Conservation (phyloP, 148 eudicot genomes). For the Pharnaceum exiguum region DNA sequence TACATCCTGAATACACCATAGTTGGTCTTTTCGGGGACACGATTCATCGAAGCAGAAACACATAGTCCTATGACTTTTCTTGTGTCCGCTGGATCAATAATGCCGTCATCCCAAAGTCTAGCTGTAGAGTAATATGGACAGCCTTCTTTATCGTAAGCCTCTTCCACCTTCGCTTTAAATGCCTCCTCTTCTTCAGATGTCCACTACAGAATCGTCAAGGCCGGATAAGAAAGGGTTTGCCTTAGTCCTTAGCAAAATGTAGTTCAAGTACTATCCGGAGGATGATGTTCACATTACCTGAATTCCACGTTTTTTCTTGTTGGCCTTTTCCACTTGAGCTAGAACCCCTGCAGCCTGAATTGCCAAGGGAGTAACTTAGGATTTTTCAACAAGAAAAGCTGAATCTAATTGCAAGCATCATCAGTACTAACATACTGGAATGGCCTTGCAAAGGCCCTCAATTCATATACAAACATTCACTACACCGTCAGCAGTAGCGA, state of each 20-base stretch:
- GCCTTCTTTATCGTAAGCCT: constrained; percentile 79
- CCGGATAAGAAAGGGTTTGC: constrained; percentile 1
- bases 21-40: constrained; percentile 54
- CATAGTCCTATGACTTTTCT: constrained; percentile 73
- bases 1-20: constrained; percentile 97
- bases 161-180: constrained; percentile 71
- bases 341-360: constrained; percentile 97
- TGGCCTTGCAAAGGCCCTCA: no score
- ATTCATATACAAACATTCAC: no score
- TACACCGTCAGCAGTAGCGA: no score
- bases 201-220: constrained; percentile 51
- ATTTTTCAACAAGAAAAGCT: neutral
- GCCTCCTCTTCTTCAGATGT: constrained; percentile 74
- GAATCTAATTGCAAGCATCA: neutral
- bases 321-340: constrained; percentile 74
- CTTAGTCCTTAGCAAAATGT: neutral
- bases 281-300: constrained; percentile 33
- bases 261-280: neutral
- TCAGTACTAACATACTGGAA: no score
- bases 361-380: neutral
- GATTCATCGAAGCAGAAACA: constrained; percentile 68
- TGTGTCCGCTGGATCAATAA: constrained; percentile 95
- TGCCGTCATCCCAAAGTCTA: constrained; percentile 95
- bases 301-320: constrained; percentile 69
- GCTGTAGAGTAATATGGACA: constrained; percentile 90